Conservation (phyloP, 345 rosid species). For the Cardamine chenopodiifolia region DNA sequence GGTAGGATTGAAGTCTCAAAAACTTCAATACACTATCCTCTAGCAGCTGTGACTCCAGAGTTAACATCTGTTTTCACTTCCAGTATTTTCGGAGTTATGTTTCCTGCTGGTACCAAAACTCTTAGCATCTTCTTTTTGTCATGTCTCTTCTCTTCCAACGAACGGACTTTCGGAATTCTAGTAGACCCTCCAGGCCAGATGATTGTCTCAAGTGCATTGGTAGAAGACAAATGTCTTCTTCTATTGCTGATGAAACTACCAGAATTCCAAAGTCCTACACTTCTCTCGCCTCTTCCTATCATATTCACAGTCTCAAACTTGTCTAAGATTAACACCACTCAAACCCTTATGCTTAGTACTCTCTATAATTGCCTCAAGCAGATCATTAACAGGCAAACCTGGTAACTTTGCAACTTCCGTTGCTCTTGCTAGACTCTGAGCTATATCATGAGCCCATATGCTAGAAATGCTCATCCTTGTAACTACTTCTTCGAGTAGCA, state of each 20-base stretch:
- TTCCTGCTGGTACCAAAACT: constrained; percentile 35
- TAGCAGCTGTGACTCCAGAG: constrained; percentile 10
- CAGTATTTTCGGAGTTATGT: constrained; percentile 11
- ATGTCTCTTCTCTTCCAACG: neutral
- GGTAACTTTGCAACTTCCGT: constrained; percentile 4
- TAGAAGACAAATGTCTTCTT: neutral
- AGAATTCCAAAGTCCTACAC: constrained; percentile 38
- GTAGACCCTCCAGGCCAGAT: constrained; percentile 49
- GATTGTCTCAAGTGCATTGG: constrained; percentile 19
- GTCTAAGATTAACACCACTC: constrained; percentile 27
- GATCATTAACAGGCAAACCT: neutral
- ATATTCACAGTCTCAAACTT: constrained; percentile 43
- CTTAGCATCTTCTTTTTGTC: constrained; percentile 24
- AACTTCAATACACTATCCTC: constrained; percentile 46
- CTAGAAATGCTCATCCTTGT: constrained; percentile 27
- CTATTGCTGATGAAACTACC: constrained; percentile 14
- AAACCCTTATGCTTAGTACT: constrained; percentile 30
- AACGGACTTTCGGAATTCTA: constrained; percentile 15
- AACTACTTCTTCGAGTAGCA: constrained; percentile 6
- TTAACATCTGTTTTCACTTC: constrained; percentile 13
- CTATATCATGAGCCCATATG: constrained; percentile 41
- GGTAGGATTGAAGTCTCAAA: constrained; percentile 32
- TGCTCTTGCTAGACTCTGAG: constrained; percentile 36
- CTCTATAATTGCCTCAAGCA: constrained; percentile 23
- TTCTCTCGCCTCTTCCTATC: constrained; percentile 29